Base-by-base conservation (phyloP, 306 rosid species). In the Quercus aquifolioides region DNA sequence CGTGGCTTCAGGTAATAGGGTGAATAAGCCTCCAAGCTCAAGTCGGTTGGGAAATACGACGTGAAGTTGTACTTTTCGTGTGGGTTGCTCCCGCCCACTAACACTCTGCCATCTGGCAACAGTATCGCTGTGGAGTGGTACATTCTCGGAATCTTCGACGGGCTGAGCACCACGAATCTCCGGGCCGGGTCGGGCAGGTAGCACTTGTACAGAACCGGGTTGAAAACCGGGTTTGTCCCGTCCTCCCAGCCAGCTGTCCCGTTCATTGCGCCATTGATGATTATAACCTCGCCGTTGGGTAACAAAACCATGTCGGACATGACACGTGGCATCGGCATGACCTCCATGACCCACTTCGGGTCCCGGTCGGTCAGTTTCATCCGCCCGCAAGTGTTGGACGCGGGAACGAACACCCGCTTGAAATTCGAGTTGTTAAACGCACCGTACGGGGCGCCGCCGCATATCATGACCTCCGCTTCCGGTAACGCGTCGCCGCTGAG, bases 71-170 rank as follows among this genome's bases (percentile, higher is more conserved):
- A 90, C 46, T 25, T 19, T 11, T 74, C 30, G 49, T 94, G 95
- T 0, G 98, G 95, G 74, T 94, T 94, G 52, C 98, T 91, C 25
- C 98, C 98, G 1, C 98, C 94, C 74, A 91, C 98, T 79, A 94
- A 77, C 20, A 91, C 75, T 35, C 89, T 81, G 63, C 97, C 97
- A 78, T 90, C 90, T 33, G 91, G 90, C 78, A 90, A 51, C 0
- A 94, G 71, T 41, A 91, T 68, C 1, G 95, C 91, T 1, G 98
- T 33, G 0, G 98, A 94, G 51, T 94, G 97, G 59, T 94, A 91
- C 98, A 91, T 84, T 69, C 97, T 64, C 0, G 96, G 83, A 9
- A 84, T 83, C 1, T 2, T 78, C 20, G 91, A 74, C 4, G 90
- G 88, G 26, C 82, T 86, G 1, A 90, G 81, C 0, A 89, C 14